Evolutionary conservation across 805 yeast species (phyloP).

Genomic region (Brettanomyces custersianus): DNA sequence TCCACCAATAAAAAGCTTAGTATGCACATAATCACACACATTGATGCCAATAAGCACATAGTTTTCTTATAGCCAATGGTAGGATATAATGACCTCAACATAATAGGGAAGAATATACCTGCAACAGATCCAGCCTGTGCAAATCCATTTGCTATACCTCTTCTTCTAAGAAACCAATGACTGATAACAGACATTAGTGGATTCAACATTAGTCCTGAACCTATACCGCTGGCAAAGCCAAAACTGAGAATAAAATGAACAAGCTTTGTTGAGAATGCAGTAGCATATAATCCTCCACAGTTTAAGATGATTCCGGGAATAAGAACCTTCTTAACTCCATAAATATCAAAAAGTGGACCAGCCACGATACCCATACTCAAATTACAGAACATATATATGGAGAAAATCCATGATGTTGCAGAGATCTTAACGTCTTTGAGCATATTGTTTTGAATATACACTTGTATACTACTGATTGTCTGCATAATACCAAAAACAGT

Average conservation of each 20-base stretch:
- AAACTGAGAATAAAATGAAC: conserved; percentile 60
- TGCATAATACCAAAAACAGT: conserved; percentile 51
- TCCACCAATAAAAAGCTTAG: conserved; percentile 29
- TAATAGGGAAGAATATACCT: conserved; percentile 44
- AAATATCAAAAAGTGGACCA: conserved; percentile 51
- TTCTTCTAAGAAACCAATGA: conserved; percentile 53
- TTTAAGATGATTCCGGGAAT: conserved; percentile 36
- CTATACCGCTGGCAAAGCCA: conserved; percentile 48
- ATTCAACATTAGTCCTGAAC: conserved; percentile 50
- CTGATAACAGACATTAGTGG: conserved; percentile 57
- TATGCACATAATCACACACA: conserved; percentile 32
- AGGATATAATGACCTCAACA: conserved; percentile 39
- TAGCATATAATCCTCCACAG: conserved; percentile 20
- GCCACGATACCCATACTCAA: conserved; percentile 31
- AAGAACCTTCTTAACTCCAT: conserved; percentile 45
- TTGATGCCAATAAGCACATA: conserved; percentile 39
- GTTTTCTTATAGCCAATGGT: conserved; percentile 50
- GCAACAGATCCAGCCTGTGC: conserved; percentile 46
- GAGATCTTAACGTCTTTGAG: conserved; percentile 36
- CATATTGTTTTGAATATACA: conserved; percentile 52
- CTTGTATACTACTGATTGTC: conserved; percentile 53
- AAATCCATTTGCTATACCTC: conserved; percentile 48
- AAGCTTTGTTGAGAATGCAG: conserved; percentile 38
- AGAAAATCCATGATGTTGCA: conserved; percentile 59
- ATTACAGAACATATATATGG: conserved; percentile 44